Evolutionary conservation across 2,329 filamentous ascomycete genomes (phyloP).

Genomic region (Exophiala phaeomuriformis): DNA sequence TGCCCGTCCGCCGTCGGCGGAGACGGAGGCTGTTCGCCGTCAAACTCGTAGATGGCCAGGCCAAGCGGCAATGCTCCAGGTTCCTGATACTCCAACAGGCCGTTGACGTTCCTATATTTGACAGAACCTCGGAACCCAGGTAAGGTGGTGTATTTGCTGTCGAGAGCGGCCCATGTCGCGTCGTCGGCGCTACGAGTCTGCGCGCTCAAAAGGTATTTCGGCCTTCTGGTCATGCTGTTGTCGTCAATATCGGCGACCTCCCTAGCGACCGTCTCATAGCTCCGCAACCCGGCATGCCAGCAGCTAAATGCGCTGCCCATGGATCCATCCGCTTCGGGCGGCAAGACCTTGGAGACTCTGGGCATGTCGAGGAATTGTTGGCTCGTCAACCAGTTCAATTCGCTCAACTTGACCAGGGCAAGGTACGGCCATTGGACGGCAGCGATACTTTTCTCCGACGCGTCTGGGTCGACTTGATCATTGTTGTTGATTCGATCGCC

Average conservation of each 20-base stretch:
- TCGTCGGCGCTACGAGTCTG: conserved; percentile 5
- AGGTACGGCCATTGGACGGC: conserved; percentile 12
- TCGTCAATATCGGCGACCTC: neutral
- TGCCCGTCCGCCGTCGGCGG: neutral
- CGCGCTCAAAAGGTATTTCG: conserved; percentile 11
- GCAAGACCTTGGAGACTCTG: conserved; percentile 7
- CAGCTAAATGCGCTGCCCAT: conserved; percentile 13
- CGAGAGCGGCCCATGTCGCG: conserved; percentile 1
- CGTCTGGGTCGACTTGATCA: neutral
- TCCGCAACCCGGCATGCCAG: conserved; percentile 10
- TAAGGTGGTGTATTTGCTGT: conserved; percentile 4
- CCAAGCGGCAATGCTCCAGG: conserved; percentile 3
- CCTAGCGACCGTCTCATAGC: conserved; percentile 7
- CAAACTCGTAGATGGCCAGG: conserved; percentile 8
- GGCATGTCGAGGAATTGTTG: conserved; percentile 15
- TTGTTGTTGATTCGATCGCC: neutral
- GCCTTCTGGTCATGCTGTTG: neutral
- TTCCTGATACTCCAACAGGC: conserved; percentile 11
- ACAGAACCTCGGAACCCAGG: conserved; percentile 9
- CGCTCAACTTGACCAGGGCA: conserved; percentile 13
- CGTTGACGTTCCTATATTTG: conserved; percentile 10
- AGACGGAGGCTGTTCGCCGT: conserved; percentile 5
- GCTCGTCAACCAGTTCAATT: conserved; percentile 11
- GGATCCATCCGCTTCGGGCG: conserved; percentile 10
- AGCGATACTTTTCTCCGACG: conserved; percentile 6